These are phyloP conservation scores for Thecaphora frezii DNA, from an alignment of 1,284 basidiomycete species.

Conservation along the genomic window DNA sequence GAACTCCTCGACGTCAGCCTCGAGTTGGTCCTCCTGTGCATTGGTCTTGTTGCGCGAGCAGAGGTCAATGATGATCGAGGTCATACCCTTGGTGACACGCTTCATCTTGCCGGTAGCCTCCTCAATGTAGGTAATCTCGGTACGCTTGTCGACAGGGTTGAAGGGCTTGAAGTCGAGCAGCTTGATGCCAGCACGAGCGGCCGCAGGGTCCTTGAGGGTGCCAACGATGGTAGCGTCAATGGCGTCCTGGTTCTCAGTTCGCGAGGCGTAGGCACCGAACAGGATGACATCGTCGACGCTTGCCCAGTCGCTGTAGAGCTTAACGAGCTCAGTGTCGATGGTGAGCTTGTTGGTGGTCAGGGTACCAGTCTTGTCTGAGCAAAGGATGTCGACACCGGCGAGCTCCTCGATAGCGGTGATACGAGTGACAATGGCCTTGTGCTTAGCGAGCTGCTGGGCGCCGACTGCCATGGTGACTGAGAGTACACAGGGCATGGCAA, in stretches of 20 bases:
- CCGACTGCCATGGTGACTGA: constrained; percentile 96
- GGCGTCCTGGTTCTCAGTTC: constrained; percentile 97
- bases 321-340: constrained; percentile 89
- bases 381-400: constrained; percentile 91
- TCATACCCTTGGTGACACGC: constrained; percentile 99
- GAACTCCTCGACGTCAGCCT: constrained; percentile 92
- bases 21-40: constrained; percentile 84
- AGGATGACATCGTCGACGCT: constrained; percentile 86
- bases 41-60: constrained; percentile 95
- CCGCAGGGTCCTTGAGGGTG: constrained; percentile 68
- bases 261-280: constrained; percentile 90
- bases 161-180: constrained; percentile 98
- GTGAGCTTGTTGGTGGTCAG: constrained; percentile 95
- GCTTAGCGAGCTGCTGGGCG: constrained; percentile 87
- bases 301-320: constrained; percentile 81
- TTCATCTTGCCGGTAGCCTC: constrained; percentile 89
- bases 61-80: constrained; percentile 79
- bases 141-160: constrained; percentile 98
- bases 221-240: constrained; percentile 86
- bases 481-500: constrained; percentile 93
- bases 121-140: constrained; percentile 95
- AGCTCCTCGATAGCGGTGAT: constrained; percentile 90
- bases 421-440: constrained; percentile 95
- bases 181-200: constrained; percentile 87
- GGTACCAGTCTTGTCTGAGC: constrained; percentile 97